Percentiles rank a stretch among this genome's conserved stretches.
phyloP scores from a whole-genome alignment of 257 asterid species.

The Thymus quinquecostatus region DNA sequence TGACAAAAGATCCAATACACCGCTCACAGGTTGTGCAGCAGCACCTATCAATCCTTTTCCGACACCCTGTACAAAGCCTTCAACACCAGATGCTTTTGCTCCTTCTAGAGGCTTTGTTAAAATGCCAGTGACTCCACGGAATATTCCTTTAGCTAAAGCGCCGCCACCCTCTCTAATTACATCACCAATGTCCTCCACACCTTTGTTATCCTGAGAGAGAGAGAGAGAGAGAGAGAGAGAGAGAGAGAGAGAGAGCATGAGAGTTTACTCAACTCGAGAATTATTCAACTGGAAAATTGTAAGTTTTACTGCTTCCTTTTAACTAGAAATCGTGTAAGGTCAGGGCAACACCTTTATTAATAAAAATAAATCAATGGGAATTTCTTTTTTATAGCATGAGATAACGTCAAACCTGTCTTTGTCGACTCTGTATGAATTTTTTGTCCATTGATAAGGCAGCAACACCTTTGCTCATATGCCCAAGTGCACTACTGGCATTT shows the following conservation, averaged over 20 bases:
- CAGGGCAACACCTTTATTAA: constrained; percentile 1
- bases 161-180: constrained; percentile 99
- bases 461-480: constrained; percentile 99
- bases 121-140: constrained; percentile 97
- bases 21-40: constrained; percentile 99
- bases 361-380: constrained; percentile 2
- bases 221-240: constrained; percentile 14
- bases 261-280: background rate
- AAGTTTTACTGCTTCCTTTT: background rate
- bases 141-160: constrained; percentile 95
- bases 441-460: constrained; percentile 99
- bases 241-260: constrained; percentile 15
- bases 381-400: background rate
- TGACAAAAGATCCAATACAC: constrained; percentile 92
- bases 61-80: constrained; percentile 99
- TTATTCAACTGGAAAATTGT: background rate
- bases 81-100: constrained; percentile 99
- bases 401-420: constrained; percentile 70
- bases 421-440: constrained; percentile 97
- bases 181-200: constrained; percentile 96
- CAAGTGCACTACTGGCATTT: constrained; percentile 99
- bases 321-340: background rate
- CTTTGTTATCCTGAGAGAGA: constrained; percentile 80
- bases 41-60: constrained; percentile 98
- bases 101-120: constrained; percentile 99